Evolutionary conservation across 164 flowering plant species (phyloP).

Genomic region (Chimonanthus salicifolius): DNA sequence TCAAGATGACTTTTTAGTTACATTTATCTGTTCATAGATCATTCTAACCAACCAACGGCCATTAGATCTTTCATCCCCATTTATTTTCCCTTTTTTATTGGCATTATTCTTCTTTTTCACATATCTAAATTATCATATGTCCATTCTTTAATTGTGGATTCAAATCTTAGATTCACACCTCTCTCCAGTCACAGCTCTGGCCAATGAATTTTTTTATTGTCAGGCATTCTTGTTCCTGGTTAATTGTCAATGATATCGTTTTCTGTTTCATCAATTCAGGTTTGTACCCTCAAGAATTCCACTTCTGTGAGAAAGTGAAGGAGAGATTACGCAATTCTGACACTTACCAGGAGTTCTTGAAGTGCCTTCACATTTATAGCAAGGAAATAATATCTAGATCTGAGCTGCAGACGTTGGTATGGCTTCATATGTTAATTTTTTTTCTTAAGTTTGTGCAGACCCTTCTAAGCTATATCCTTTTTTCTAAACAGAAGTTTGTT

Average conservation of each 20-base stretch:
- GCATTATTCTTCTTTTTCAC: background rate
- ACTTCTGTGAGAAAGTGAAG: slow-evolving; percentile 70
- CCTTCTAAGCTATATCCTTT: background rate
- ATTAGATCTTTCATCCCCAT: too few relatives aligned
- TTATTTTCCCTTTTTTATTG: too few relatives aligned
- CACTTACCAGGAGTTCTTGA: slow-evolving; percentile 59
- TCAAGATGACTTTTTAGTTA: too few relatives aligned
- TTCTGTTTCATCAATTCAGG: slow-evolving; percentile 26
- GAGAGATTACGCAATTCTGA: slow-evolving; percentile 51
- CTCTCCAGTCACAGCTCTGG: too few relatives aligned
- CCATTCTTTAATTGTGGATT: background rate
- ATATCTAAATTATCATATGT: background rate
- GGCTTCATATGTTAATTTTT: slow-evolving; percentile 11
- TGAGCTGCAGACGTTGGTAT: slow-evolving; percentile 73
- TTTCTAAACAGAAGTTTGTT: background rate
- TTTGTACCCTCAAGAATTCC: slow-evolving; percentile 44
- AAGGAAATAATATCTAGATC: slow-evolving; percentile 59
- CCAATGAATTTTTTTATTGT: background rate
- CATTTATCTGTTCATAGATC: too few relatives aligned
- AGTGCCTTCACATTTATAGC: slow-evolving; percentile 62
- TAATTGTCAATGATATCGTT: background rate
- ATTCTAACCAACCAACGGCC: too few relatives aligned
- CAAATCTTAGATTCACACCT: background rate
- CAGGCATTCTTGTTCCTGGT: background rate
- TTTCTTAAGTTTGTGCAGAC: background rate